Conservation (phyloP, 495 filamentous ascomycete genomes). For the Wilcoxina mikolae region DNA sequence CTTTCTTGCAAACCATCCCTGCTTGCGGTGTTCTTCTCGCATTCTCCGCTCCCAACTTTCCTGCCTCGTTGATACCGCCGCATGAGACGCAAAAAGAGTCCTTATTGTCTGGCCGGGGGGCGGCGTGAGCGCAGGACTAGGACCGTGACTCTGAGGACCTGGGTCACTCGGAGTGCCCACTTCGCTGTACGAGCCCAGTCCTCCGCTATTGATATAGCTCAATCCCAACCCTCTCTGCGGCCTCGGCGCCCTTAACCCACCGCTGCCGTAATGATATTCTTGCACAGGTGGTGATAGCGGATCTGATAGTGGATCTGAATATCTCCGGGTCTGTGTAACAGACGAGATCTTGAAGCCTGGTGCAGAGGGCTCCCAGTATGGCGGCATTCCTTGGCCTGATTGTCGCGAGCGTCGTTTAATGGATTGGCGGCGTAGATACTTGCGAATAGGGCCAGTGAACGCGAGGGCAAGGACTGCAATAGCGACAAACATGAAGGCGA, state of each 20-base stretch:
- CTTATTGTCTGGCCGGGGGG: not conserved
- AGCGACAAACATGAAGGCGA: constrained; percentile 23
- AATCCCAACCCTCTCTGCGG: not conserved
- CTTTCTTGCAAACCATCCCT: constrained; percentile 7
- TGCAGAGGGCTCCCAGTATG: constrained; percentile 15
- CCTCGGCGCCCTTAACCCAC: not conserved
- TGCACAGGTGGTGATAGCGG: too few species aligned
- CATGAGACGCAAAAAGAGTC: constrained; percentile 2
- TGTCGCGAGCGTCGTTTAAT: constrained; percentile 11
- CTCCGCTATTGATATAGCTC: not conserved
- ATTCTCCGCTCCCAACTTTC: constrained; percentile 25
- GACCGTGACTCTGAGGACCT: too few species aligned
- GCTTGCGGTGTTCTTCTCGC: constrained; percentile 12
- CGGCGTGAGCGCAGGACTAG: not conserved
- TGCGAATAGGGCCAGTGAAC: constrained; percentile 20
- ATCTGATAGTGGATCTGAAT: constrained; percentile 1
- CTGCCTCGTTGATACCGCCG: constrained; percentile 7
- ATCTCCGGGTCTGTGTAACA: not conserved
- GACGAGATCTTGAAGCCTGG: constrained; percentile 1
- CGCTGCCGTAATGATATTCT: too few species aligned
- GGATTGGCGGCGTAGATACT: constrained; percentile 21
- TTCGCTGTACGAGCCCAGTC: not conserved
- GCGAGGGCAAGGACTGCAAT: constrained; percentile 19
- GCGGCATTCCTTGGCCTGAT: constrained; percentile 8
- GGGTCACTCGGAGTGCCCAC: not conserved